Percentiles rank a stretch among this genome's conserved stretches.
These are phyloP conservation scores for Dissophora ornata DNA, from an alignment of 192 early-diverging fungal genomes.

Conservation along the genomic window DNA sequence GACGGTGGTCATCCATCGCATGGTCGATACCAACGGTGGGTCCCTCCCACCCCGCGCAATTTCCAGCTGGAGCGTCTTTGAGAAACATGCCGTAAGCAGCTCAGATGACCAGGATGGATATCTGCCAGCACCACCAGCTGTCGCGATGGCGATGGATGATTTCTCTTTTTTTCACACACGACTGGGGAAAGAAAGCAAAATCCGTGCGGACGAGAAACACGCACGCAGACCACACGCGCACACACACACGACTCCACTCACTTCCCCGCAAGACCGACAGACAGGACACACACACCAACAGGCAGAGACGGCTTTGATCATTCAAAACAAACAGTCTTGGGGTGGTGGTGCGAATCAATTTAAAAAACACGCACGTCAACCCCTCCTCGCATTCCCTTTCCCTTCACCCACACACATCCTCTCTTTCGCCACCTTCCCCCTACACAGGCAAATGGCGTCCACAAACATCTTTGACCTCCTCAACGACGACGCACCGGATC, in stretches of 20 bases:
- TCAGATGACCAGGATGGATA: too few species aligned
- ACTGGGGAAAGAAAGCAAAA: too few species aligned
- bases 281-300: too few species aligned
- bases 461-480: conserved; percentile 78
- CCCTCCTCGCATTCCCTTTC: background rate
- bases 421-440: conserved; percentile 5
- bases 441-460: conserved; percentile 51
- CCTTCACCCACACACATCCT: background rate
- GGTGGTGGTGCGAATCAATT: background rate
- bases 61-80: too few species aligned
- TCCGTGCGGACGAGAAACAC: too few species aligned
- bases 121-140: too few species aligned
- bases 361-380: background rate
- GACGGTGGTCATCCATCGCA: background rate
- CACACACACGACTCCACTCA: background rate
- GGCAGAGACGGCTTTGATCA: background rate
- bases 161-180: background rate
- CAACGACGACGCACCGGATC: conserved; percentile 67
- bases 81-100: too few species aligned
- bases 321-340: conserved; percentile 27
- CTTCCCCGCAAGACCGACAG: too few species aligned
- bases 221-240: background rate
- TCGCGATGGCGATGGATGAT: background rate
- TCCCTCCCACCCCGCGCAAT: too few species aligned
- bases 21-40: too few species aligned